phyloP scores from a whole-genome alignment of 2,329 filamentous ascomycete genomes.

The Hyphodiscus sp. region DNA sequence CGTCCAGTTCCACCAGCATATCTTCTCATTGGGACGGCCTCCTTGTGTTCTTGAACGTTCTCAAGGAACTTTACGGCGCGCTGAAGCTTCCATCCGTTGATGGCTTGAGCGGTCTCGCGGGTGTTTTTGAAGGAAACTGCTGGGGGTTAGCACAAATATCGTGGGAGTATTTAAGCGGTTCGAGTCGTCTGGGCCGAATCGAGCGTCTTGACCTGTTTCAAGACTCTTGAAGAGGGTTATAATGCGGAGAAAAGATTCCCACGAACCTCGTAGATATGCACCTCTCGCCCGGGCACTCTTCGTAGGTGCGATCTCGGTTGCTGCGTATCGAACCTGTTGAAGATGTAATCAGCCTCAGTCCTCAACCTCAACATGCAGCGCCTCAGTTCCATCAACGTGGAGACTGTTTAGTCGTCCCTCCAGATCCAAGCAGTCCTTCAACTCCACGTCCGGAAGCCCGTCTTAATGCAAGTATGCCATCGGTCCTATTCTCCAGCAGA shows the following conservation, averaged over 20 bases:
- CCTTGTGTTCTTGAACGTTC: conserved; percentile 95
- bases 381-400: neutral
- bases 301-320: conserved; percentile 74
- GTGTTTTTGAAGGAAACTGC: conserved; percentile 78
- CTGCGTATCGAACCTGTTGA: conserved; percentile 86
- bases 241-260: no score
- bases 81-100: conserved; percentile 67
- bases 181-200: no score
- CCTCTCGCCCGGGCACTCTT: conserved; percentile 98
- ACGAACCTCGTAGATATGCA: conserved; percentile 93
- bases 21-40: conserved; percentile 97
- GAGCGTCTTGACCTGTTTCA: neutral
- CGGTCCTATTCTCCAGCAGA: neutral
- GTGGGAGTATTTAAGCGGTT: no score
- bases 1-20: conserved; percentile 95
- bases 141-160: no score
- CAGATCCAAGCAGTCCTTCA: neutral
- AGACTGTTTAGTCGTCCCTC: neutral
- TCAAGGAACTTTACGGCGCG: conserved; percentile 95
- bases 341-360: neutral
- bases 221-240: neutral
- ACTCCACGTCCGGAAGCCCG: neutral
- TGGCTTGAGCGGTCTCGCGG: conserved; percentile 97
- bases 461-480: neutral
- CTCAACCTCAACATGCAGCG: neutral